phyloP scores from a whole-genome alignment of 768 basidiomycete genomes.

The Suillus americanus region DNA sequence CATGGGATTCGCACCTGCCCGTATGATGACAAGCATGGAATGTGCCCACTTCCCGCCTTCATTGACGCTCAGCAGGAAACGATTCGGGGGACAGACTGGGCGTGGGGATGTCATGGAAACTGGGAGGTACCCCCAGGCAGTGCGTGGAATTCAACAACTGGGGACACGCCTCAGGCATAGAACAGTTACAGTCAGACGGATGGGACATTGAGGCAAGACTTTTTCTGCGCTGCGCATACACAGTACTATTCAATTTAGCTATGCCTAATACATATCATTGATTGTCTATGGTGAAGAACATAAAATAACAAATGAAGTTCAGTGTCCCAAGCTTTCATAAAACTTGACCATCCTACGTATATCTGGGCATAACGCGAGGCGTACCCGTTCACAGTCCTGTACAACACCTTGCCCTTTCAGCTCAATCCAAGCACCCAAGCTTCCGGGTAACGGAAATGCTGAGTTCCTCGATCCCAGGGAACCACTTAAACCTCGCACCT shows the following conservation, averaged over 20 bases:
- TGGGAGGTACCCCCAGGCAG: conserved; percentile 51
- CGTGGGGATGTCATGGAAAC: conserved; percentile 70
- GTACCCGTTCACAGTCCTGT: conserved; percentile 61
- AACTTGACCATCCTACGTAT: conserved; percentile 57
- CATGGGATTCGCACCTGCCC: conserved; percentile 77
- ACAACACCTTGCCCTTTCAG: conserved; percentile 47
- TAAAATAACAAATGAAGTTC: not conserved
- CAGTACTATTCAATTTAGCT: not conserved
- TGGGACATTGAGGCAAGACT: not conserved
- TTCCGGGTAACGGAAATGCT: conserved; percentile 31
- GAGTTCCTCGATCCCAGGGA: conserved; percentile 22
- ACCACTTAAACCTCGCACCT: conserved; percentile 45
- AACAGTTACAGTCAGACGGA: not conserved
- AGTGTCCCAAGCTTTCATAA: conserved; percentile 47
- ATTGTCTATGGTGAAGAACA: not conserved
- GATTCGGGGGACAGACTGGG: conserved; percentile 69
- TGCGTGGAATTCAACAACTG: not conserved
- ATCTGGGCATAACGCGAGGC: conserved; percentile 68
- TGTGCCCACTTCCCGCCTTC: conserved; percentile 76
- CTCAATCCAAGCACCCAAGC: conserved; percentile 58
- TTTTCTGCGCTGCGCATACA: not conserved
- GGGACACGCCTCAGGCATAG: not conserved
- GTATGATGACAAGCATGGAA: conserved; percentile 50
- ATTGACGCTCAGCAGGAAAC: conserved; percentile 66
- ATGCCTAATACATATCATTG: not conserved